These are phyloP conservation scores for Geranomyces variabilis DNA, from an alignment of 192 early-diverging fungal species.

Conservation along the genomic window DNA sequence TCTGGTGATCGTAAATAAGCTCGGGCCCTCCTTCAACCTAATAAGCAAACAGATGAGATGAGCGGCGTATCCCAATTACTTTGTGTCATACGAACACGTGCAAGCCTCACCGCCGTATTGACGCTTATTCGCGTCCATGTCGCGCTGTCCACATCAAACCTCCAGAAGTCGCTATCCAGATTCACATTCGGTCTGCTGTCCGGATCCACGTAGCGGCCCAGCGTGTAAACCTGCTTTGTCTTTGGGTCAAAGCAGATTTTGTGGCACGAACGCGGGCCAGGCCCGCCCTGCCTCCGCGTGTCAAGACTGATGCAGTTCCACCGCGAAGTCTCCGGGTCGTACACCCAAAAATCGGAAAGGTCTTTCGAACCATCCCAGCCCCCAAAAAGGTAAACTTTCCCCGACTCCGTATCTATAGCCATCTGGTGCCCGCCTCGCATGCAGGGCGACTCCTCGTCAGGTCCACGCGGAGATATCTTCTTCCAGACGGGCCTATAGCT, in stretches of 20 bases:
- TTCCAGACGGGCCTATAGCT: constrained; percentile 78
- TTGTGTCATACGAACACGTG: background rate
- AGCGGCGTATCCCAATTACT: too few species aligned
- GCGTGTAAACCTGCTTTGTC: constrained; percentile 72
- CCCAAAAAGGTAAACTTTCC: constrained; percentile 83
- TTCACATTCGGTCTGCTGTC: constrained; percentile 67
- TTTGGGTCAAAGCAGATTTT: constrained; percentile 87
- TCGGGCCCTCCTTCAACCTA: constrained; percentile 81
- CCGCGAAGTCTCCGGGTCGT: constrained; percentile 54
- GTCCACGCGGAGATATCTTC: constrained; percentile 37
- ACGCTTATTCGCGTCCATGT: constrained; percentile 75
- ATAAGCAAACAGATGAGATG: constrained; percentile 5
- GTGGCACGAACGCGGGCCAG: constrained; percentile 87
- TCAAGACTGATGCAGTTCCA: constrained; percentile 82
- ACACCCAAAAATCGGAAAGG: constrained; percentile 89
- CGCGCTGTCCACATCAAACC: constrained; percentile 71
- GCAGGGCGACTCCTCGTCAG: constrained; percentile 39
- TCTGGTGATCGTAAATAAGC: constrained; percentile 92
- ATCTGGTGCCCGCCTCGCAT: constrained; percentile 96
- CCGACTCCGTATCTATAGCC: constrained; percentile 79
- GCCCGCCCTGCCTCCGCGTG: constrained; percentile 81
- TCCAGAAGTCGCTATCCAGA: constrained; percentile 86
- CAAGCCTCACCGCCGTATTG: constrained; percentile 71
- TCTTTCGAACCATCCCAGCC: constrained; percentile 93
- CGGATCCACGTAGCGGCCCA: constrained; percentile 89